Evolutionary conservation across 805 yeast species (phyloP), one percentile per base, ranked within the genome.

Genomic region (Candida maris): DNA sequence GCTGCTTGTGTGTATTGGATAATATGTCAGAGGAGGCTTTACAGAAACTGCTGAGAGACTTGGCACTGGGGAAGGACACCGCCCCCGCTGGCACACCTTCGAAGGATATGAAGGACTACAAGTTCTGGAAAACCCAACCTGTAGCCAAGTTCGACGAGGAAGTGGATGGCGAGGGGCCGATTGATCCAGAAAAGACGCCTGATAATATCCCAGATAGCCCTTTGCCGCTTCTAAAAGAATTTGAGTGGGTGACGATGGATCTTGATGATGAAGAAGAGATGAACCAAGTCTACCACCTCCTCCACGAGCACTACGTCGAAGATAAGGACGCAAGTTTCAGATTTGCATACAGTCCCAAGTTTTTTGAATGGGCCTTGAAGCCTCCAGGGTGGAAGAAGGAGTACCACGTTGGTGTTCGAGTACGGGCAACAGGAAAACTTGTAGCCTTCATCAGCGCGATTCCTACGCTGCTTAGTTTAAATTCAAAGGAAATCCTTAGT

Each of bases 51-150:
- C 61, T 85, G 45, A 67, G 67, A 52, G 67, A 66, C 48, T 59
- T 77, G 26, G 68, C 78, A 3, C 59, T 71, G 67, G 18, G 18
- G 8, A 70, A 70, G 44, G 64, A 79, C 32, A 67, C 69, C n/a
- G n/a, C n/a, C n/a, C n/a, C n/a, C n/a, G n/a, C n/a, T n/a, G 78
- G 69, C 29, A 67, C 71, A 21, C 81, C 81, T 57, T 67, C 73
- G 49, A 81, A 80, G 45, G 75, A 79, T 16, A 87, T 88, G 85
- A 79, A 84, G 35, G 95, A 89, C 55, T 86, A 89, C 68, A 86
- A 85, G 65, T 93, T 93, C 64, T 93, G 98, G 98, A 85, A 84
- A 54, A 93, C 98, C 2, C 98, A 93, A 64, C 98, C 98, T 0
- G 97, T 93, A 15, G 75, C 88, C 6, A 70, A 69, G 20, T 78